Conservation (phyloP, 257 asterid genomes). For the Phtheirospermum japonicum region DNA sequence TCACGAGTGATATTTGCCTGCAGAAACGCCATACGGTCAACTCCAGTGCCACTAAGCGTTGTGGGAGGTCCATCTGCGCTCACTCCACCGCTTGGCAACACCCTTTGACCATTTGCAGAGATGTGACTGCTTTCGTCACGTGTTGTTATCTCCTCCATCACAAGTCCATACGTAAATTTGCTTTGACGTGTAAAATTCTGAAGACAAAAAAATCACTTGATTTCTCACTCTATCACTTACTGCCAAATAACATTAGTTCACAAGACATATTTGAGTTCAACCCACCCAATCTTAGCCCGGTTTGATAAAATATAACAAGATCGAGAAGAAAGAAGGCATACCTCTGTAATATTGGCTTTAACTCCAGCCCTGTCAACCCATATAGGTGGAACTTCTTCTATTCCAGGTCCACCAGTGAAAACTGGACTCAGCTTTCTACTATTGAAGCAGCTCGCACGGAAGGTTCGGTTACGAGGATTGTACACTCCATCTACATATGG, state of each 20-base stretch:
- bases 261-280: not conserved
- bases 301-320: slow-evolving; percentile 15
- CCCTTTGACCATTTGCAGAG: slow-evolving; percentile 86
- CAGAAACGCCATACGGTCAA: slow-evolving; percentile 83
- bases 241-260: not conserved
- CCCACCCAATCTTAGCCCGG: slow-evolving; percentile 1
- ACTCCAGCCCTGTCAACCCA: slow-evolving; percentile 98
- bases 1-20: slow-evolving; percentile 96
- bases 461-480: slow-evolving; percentile 86
- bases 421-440: slow-evolving; percentile 97
- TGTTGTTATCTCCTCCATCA: slow-evolving; percentile 95
- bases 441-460: slow-evolving; percentile 90
- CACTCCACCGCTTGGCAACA: slow-evolving; percentile 93
- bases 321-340: slow-evolving; percentile 24
- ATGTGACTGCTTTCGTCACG: slow-evolving; percentile 97
- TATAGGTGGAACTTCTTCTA: slow-evolving; percentile 94
- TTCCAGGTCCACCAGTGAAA: slow-evolving; percentile 99
- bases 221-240: slow-evolving; percentile 8
- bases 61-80: slow-evolving; percentile 99
- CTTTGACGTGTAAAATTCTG: slow-evolving; percentile 98
- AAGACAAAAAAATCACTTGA: slow-evolving; percentile 24
- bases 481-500: slow-evolving; percentile 91
- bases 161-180: slow-evolving; percentile 94
- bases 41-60: slow-evolving; percentile 98
- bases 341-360: slow-evolving; percentile 95